phyloP scores from a whole-genome alignment of 176 grass and related monocot genomes.

The Zea luxurians region DNA sequence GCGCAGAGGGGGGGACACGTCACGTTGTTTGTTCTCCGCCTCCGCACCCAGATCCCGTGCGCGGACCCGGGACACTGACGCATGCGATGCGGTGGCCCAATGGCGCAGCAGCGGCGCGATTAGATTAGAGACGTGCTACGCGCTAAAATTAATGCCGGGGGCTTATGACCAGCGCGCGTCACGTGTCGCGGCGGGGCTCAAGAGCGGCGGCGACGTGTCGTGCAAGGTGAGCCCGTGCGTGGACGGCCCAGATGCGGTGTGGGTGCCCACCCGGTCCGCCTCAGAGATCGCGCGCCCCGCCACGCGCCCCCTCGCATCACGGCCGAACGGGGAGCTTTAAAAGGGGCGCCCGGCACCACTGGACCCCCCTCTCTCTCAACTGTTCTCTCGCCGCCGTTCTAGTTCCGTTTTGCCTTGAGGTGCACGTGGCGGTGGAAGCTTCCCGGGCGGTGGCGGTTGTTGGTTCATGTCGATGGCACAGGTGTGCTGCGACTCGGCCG shows the following conservation, averaged over 20 bases:
- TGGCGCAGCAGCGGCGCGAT: neutral
- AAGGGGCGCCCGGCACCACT: neutral
- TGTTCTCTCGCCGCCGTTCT: neutral
- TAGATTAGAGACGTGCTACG: neutral
- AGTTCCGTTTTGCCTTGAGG: neutral
- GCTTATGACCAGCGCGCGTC: constrained; percentile 3
- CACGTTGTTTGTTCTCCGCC: neutral
- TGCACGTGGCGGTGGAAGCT: neutral
- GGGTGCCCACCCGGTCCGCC: constrained; percentile 13
- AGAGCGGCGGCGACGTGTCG: constrained; percentile 32
- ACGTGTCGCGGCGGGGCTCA: neutral
- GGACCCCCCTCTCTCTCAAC: neutral
- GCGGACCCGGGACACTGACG: neutral
- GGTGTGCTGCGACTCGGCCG: constrained; percentile 46
- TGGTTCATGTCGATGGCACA: constrained; percentile 55
- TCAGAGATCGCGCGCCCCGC: constrained; percentile 1
- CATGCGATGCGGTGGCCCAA: neutral
- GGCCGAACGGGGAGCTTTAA: neutral
- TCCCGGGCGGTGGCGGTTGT: no score
- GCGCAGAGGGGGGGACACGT: neutral
- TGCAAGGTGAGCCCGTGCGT: neutral
- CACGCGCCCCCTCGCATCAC: neutral
- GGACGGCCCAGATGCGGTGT: constrained; percentile 37
- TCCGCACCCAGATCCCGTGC: neutral
- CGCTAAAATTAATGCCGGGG: neutral